A percentile compares a stretch with the other conserved stretches of the same genome.
Evolutionary conservation across 768 basidiomycete species (phyloP).

Genomic region (Hygrocybe coccinea): DNA sequence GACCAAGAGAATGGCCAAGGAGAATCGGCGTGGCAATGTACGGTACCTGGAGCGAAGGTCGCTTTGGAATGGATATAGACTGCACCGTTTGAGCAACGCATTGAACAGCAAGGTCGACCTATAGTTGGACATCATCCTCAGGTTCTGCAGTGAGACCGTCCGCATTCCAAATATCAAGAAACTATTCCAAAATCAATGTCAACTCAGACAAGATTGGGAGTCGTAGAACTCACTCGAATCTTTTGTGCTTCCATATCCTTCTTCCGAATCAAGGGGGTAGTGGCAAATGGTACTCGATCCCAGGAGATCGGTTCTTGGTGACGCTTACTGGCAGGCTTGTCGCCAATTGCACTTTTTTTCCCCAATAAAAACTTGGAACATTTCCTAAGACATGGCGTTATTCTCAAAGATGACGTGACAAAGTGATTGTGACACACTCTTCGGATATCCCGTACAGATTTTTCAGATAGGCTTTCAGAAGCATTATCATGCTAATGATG

Average conservation of each 20-base stretch:
- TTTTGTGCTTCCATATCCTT: conserved; percentile 63
- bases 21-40: conserved; percentile 40
- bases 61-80: conserved; percentile 19
- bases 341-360: conserved; percentile 88
- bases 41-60: conserved; percentile 33
- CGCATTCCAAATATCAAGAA: conserved; percentile 76
- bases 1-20: too few relatives aligned
- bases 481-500: conserved; percentile 77
- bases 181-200: conserved; percentile 36
- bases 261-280: conserved; percentile 51
- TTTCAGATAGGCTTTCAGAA: conserved; percentile 85
- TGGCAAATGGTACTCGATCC: conserved; percentile 69
- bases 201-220: neutral
- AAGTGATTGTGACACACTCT: conserved; percentile 56
- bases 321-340: conserved; percentile 67
- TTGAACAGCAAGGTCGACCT: too few relatives aligned
- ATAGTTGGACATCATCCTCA: conserved; percentile 37
- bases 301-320: conserved; percentile 63
- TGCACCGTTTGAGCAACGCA: neutral
- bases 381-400: conserved; percentile 53
- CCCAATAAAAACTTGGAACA: conserved; percentile 80
- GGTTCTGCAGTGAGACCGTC: conserved; percentile 70
- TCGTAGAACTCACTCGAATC: conserved; percentile 47
- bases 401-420: neutral
- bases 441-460: conserved; percentile 79